Percentiles rank a stretch among this genome's conserved stretches.
phyloP scores from a whole-genome alignment of 2,329 filamentous ascomycete genomes.

The Colletotrichum lindemuthianum region DNA sequence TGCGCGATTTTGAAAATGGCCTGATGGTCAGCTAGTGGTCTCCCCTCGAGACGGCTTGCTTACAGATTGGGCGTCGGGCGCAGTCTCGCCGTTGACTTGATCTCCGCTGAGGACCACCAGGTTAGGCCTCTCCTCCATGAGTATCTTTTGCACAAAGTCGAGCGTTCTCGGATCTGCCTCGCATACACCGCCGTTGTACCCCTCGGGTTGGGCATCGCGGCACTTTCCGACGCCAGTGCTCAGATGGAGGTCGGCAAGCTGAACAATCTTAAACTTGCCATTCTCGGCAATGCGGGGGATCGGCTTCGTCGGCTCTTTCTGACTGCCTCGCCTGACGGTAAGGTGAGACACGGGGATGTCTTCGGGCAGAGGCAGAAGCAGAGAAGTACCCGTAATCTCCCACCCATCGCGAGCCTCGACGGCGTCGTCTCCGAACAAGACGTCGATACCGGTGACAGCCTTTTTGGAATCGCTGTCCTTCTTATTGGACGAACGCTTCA shows the following conservation, averaged over 20 bases:
- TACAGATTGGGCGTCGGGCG: conserved; percentile 89
- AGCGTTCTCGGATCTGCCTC: conserved; percentile 92
- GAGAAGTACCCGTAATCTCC: conserved; percentile 78
- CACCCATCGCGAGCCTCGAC: conserved; percentile 90
- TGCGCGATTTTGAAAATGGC: conserved; percentile 94
- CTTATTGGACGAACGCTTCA: conserved; percentile 77
- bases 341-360: conserved; percentile 77
- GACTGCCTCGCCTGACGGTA: conserved; percentile 79
- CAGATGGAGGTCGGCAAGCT: conserved; percentile 92
- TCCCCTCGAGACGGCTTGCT: conserved; percentile 40
- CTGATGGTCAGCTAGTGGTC: conserved; percentile 48
- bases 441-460: conserved; percentile 83
- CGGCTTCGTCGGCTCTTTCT: conserved; percentile 72
- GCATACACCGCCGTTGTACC: conserved; percentile 78
- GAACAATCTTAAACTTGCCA: conserved; percentile 97
- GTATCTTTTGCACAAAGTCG: conserved; percentile 83
- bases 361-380: conserved; percentile 74
- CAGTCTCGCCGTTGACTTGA: conserved; percentile 93
- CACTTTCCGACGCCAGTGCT: conserved; percentile 89
- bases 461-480: conserved; percentile 79
- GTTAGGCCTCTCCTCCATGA: conserved; percentile 95
- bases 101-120: conserved; percentile 92
- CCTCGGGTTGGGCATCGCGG: conserved; percentile 83
- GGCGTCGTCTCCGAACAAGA: conserved; percentile 90
- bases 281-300: conserved; percentile 83